Conservation (phyloP, 805 yeast genomes). For the Candida chauliodis region DNA sequence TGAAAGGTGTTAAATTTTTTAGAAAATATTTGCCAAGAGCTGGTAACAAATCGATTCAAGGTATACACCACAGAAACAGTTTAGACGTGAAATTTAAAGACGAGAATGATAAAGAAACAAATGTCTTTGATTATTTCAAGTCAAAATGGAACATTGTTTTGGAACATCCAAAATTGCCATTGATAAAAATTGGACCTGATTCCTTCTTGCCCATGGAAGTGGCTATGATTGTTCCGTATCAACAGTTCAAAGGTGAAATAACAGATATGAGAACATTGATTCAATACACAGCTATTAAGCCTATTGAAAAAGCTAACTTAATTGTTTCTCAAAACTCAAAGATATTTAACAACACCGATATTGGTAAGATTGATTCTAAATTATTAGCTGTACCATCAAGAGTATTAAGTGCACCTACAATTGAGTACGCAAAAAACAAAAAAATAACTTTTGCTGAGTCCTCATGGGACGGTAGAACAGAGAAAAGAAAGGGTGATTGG, state of each 20-base stretch:
- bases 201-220: conserved; percentile 9
- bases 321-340: conserved; percentile 3
- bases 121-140: conserved; percentile 8
- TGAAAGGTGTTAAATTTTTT: conserved; percentile 9
- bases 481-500: conserved; percentile 10
- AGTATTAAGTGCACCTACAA: conserved; percentile 9
- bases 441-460: conserved; percentile 2
- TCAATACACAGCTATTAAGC: conserved; percentile 7
- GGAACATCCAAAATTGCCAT: conserved; percentile 6
- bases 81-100: conserved; percentile 6
- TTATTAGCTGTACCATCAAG: conserved; percentile 10
- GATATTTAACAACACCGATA: conserved; percentile 6
- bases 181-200: conserved; percentile 7
- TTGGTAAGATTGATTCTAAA: conserved; percentile 8
- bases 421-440: conserved; percentile 8
- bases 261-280: conserved; percentile 7
- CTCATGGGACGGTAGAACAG: conserved; percentile 8
- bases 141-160: conserved; percentile 7
- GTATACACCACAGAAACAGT: conserved; percentile 5
- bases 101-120: conserved; percentile 3
- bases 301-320: conserved; percentile 7
- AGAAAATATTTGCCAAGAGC: conserved; percentile 6
- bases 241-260: conserved; percentile 10
- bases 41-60: conserved; percentile 8
- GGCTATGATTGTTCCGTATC: conserved; percentile 9